A percentile compares a stretch with the other conserved stretches of the same genome.
phyloP scores from a whole-genome alignment of 495 filamentous ascomycete genomes.

The Podospora fimiseda region DNA sequence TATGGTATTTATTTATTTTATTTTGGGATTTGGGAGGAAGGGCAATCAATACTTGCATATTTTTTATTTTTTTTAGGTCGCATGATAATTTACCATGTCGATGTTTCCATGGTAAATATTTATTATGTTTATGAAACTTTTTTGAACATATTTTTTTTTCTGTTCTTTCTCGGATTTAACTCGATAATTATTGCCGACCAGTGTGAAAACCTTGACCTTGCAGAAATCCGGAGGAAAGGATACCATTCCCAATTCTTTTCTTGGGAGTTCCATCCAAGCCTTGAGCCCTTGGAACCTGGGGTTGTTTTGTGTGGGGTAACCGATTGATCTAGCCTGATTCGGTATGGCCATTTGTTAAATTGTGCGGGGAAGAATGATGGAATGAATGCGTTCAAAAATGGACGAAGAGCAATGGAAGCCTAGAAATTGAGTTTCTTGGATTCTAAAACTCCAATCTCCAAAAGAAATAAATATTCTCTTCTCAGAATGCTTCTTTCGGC shows the following conservation, averaged over 20 bases:
- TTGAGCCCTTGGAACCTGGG: too few relatives aligned
- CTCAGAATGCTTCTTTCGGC: neutral
- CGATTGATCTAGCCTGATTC: neutral
- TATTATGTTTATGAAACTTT: neutral
- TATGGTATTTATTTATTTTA: neutral
- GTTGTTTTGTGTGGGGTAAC: neutral
- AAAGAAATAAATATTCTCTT: too few relatives aligned
- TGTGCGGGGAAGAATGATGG: neutral
- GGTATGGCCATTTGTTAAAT: neutral
- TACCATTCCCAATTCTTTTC: neutral
- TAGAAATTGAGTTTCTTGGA: too few relatives aligned
- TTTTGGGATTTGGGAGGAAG: neutral
- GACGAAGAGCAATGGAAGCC: too few relatives aligned
- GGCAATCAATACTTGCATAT: neutral
- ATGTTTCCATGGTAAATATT: neutral
- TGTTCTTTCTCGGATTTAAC: neutral
- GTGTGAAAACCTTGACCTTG: too few relatives aligned
- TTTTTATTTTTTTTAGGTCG: neutral
- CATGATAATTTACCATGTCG: neutral
- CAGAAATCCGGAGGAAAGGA: neutral
- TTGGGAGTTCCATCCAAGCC: neutral
- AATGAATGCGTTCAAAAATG: too few relatives aligned
- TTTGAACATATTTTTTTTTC: neutral
- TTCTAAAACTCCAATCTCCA: too few relatives aligned
- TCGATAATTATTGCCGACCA: too few relatives aligned